Base-by-base conservation (phyloP, 2,329 filamentous ascomycete genomes). In the Colletotrichum liriopes region DNA sequence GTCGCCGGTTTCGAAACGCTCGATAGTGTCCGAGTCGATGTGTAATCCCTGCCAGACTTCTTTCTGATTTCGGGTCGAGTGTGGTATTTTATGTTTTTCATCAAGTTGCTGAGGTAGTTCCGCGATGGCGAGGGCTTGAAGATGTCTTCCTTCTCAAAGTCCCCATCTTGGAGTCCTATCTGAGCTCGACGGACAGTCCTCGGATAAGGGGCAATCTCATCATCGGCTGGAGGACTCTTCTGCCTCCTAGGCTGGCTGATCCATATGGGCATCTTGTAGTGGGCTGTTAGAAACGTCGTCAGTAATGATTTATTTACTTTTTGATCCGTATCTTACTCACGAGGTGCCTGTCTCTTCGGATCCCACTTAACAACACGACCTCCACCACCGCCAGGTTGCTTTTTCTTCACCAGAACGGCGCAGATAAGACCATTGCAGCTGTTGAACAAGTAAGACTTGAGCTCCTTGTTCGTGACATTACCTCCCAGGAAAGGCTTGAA, bases 401-500 rank as follows among this genome's bases (percentile, higher is more conserved):
- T 71, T 3, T 23, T 16, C 20, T 16, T 5, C 5, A 72, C 59
- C 2, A 72, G 18, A 18, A 43, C 26, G 1, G 69, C 69, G 4
- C 41, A 51, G 1, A 65, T 45, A 5, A 60, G 69, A 23, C 45
- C 58, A 8, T 54, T 11, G 35, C 66, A 72, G 16, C 47, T n/a
- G 8, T 23, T 47, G 1, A 47, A 6, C 7, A 74, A 7, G 9
- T 59, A 71, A 1, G 39, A 12, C 3, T 37, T 45, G n/a, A 67
- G 20, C 6, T 16, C 37, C 8, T 18, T 26, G 8, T 74, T 43
- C 5, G 5, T 16, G 1, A 74, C 47, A 6, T 26, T 9, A 5
- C 41, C 12, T 6, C 73, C 73, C 5, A 70, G 39, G 32, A 45
- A 73, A 0, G 61, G 29, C 3, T 32, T 14, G 32, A 74, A 32